A percentile compares a stretch with the other conserved stretches of the same genome.
Conservation (phyloP, 352 stramenopile species). For the Globisporangium nunn region DNA sequence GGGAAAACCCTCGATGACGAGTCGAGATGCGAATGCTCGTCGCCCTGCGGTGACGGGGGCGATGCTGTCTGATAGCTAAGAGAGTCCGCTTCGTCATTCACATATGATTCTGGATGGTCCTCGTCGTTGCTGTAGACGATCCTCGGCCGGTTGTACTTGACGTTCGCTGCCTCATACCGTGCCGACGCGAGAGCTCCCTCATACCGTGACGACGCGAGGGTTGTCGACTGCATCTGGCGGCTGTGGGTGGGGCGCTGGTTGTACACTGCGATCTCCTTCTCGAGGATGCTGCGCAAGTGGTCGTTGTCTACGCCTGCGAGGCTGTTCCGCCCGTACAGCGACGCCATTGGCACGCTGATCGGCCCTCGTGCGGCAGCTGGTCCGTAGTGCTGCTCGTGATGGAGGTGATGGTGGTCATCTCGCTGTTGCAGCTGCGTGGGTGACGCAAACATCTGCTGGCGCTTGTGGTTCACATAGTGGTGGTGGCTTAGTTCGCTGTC, state of each 20-base stretch:
- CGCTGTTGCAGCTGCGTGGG: neutral
- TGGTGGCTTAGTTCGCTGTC: neutral
- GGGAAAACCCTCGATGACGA: neutral
- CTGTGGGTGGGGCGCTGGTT: constrained; percentile 7
- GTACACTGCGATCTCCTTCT: constrained; percentile 14
- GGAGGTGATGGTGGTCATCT: neutral
- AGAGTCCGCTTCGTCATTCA: neutral
- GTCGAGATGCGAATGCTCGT: neutral
- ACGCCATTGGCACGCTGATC: neutral
- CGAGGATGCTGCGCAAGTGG: constrained; percentile 12
- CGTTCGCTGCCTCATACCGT: neutral
- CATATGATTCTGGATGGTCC: neutral
- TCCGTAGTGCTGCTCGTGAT: neutral
- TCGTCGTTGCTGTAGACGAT: neutral
- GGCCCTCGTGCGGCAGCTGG: neutral
- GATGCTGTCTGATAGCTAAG: neutral
- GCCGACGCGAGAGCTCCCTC: neutral
- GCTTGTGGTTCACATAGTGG: constrained; percentile 4
- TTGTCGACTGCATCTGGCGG: neutral
- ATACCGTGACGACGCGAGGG: neutral
- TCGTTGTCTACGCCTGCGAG: constrained; percentile 7
- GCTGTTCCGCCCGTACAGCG: neutral
- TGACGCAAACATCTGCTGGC: constrained; percentile 10
- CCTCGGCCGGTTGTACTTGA: neutral
- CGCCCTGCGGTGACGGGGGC: neutral